Percentiles rank a stretch among this genome's conserved stretches.
Evolutionary conservation across 2,329 filamentous ascomycete genomes (phyloP).

Genomic region (Lachnellula hyalina): DNA sequence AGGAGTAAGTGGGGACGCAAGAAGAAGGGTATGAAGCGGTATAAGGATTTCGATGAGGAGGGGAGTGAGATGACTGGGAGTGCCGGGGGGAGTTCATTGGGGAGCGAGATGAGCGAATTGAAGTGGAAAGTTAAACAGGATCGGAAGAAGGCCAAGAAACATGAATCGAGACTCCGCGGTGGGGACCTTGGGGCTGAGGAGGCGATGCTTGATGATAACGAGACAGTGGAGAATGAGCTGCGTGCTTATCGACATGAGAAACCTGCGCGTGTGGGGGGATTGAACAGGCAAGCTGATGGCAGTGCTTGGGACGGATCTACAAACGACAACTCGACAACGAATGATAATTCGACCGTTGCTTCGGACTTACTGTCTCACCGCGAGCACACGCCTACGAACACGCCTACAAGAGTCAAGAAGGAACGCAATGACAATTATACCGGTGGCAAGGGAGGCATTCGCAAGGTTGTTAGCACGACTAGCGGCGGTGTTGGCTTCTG

Average conservation of each 20-base stretch:
- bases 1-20: slow-evolving; percentile 34
- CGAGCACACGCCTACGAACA: slow-evolving; percentile 51
- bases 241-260: slow-evolving; percentile 82
- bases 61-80: slow-evolving; percentile 13
- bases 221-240: slow-evolving; percentile 58
- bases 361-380: slow-evolving; percentile 56
- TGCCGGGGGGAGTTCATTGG: slow-evolving; percentile 15
- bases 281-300: slow-evolving; percentile 78
- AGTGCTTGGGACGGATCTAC: slow-evolving; percentile 72
- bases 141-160: slow-evolving; percentile 22
- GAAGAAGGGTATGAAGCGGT: slow-evolving; percentile 24
- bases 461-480: slow-evolving; percentile 25
- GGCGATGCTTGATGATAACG: slow-evolving; percentile 34
- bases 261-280: slow-evolving; percentile 77
- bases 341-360: slow-evolving; percentile 38
- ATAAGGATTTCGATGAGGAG: slow-evolving; percentile 32
- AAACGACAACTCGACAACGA: slow-evolving; percentile 47
- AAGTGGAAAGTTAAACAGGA: slow-evolving; percentile 30
- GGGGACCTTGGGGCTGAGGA: slow-evolving; percentile 7
- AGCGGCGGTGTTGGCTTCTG: slow-evolving; percentile 7
- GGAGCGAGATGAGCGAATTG: slow-evolving; percentile 22
- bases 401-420: slow-evolving; percentile 36
- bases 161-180: slow-evolving; percentile 3
- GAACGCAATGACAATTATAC: slow-evolving; percentile 23
- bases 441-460: slow-evolving; percentile 22